Conservation (phyloP, 768 basidiomycete species). For the Kwoniella heveanensis region DNA sequence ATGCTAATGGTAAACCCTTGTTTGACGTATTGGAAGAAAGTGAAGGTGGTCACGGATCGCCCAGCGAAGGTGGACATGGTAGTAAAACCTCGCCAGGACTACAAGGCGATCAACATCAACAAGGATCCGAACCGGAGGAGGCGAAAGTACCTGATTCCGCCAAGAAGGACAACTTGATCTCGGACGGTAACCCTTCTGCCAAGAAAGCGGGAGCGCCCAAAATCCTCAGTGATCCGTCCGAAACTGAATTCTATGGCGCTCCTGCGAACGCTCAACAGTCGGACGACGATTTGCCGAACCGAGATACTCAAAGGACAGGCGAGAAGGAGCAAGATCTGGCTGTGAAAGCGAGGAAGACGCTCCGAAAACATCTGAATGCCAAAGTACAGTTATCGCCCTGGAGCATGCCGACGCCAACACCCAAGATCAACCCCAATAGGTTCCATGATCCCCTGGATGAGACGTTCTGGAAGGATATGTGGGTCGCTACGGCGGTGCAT, state of each 20-base stretch:
- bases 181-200: conserved; percentile 53
- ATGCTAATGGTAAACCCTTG: conserved; percentile 50
- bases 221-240: conserved; percentile 31
- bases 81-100: background rate
- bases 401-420: conserved; percentile 69
- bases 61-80: conserved; percentile 4
- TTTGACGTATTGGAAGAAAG: conserved; percentile 50
- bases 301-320: conserved; percentile 2
- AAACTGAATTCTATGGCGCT: conserved; percentile 60
- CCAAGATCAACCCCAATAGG: conserved; percentile 70
- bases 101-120: background rate
- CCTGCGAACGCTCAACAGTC: conserved; percentile 63
- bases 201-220: conserved; percentile 39
- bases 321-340: conserved; percentile 60
- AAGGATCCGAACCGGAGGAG: conserved; percentile 13
- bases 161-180: conserved; percentile 51
- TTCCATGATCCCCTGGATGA: conserved; percentile 90
- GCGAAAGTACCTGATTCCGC: conserved; percentile 43
- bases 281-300: conserved; percentile 61
- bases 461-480: conserved; percentile 84
- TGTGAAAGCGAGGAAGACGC: conserved; percentile 60
- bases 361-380: conserved; percentile 63
- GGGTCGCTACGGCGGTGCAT: conserved; percentile 81
- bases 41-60: conserved; percentile 18
- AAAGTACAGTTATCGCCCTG: conserved; percentile 64